Evolutionary conservation across 2,329 filamentous ascomycete species (phyloP).

Genomic region (Sporothrix euskadiensis): DNA sequence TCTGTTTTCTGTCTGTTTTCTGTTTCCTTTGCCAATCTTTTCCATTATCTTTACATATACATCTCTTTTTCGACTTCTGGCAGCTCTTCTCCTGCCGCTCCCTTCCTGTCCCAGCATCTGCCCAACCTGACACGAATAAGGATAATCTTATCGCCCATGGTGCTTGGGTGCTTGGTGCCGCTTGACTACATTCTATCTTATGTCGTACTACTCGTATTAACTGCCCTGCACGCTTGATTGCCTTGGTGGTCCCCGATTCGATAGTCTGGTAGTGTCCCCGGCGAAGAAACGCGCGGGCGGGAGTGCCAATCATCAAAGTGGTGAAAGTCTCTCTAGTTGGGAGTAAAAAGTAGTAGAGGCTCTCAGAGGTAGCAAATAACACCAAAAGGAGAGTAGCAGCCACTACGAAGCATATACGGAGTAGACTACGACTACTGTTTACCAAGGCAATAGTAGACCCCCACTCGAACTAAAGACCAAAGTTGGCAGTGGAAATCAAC

Average conservation of each 20-base stretch:
- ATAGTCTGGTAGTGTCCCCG: slow-evolving; percentile 14
- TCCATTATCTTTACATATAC: background rate
- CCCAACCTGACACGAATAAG: background rate
- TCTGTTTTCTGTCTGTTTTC: too few species aligned
- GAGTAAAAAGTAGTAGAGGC: background rate
- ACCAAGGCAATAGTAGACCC: background rate
- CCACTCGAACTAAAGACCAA: background rate
- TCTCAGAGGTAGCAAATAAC: too few species aligned
- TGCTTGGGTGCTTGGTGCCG: background rate
- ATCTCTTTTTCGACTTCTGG: background rate
- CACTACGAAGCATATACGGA: too few species aligned
- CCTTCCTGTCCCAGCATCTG: slow-evolving; percentile 5
- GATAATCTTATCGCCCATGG: background rate
- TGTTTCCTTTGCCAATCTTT: background rate
- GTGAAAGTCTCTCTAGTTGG: background rate
- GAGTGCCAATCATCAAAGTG: background rate
- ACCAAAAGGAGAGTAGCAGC: too few species aligned
- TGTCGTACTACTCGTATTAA: too few species aligned
- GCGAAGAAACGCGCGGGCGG: background rate
- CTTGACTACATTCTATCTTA: background rate
- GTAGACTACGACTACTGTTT: background rate
- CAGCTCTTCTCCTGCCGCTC: background rate
- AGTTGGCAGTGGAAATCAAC: background rate
- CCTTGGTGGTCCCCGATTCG: background rate
- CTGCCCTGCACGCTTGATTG: background rate